phyloP scores from a whole-genome alignment of 371 early-diverging fungal genomes.

The Astathelohania contejeani region DNA sequence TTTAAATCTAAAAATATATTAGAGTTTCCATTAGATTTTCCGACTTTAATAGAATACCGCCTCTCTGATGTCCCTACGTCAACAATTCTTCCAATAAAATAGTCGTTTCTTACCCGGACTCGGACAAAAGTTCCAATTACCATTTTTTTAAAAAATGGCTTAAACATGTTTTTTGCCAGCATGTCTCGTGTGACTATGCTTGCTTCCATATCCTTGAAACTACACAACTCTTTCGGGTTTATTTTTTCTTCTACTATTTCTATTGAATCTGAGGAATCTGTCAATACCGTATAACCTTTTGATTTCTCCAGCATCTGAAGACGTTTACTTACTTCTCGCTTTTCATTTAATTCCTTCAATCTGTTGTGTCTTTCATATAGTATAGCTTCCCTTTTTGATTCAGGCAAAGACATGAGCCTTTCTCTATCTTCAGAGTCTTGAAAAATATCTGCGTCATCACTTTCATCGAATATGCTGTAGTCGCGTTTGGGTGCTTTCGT shows the following conservation, averaged over 20 bases:
- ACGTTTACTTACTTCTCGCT: conserved; percentile 30
- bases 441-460: conserved; percentile 20
- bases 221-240: too few relatives aligned
- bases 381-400: conserved; percentile 38
- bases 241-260: conserved; percentile 1
- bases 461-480: too few relatives aligned
- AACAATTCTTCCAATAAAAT: conserved; percentile 33
- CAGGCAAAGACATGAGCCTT: conserved; percentile 26
- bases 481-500: too few relatives aligned
- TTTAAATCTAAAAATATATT: conserved; percentile 30
- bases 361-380: conserved; percentile 39
- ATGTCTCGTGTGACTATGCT: conserved; percentile 36
- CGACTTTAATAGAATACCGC: conserved; percentile 26
- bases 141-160: conserved; percentile 18
- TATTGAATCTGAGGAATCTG: not conserved
- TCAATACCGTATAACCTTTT: conserved; percentile 3
- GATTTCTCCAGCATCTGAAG: conserved; percentile 1
- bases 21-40: conserved; percentile 15
- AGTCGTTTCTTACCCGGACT: conserved; percentile 26
- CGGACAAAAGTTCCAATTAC: conserved; percentile 34
- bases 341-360: conserved; percentile 29
- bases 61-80: conserved; percentile 25
- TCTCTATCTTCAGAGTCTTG: conserved; percentile 28
- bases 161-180: conserved; percentile 31
- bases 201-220: conserved; percentile 11